Base-by-base conservation (phyloP, 2,329 filamentous ascomycete species). In the Blumeriella jaapii region DNA sequence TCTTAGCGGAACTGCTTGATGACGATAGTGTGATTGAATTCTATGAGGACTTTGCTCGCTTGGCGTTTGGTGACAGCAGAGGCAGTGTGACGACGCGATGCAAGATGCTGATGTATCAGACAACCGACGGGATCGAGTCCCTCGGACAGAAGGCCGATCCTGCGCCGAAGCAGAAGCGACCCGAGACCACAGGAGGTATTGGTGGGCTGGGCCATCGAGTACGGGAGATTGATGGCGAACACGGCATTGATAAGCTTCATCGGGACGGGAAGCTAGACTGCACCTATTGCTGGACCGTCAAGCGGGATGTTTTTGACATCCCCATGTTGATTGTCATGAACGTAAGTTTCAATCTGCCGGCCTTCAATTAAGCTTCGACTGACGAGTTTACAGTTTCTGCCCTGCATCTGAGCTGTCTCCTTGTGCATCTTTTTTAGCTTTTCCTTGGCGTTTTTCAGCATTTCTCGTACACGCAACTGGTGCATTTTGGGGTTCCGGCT, bases 251-350 rank as follows among this genome's bases (percentile, higher is more conserved):
- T 36, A 74, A 77, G 53, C 70, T 94, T 10, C 84, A 83, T 53
- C 81, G 76, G 55, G 86, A 93, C 53, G 89, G 87, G 35, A 87
- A 91, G 60, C 82, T 96, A 38, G 83, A 93, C 56, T 95, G 87
- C 63, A 86, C 82, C 52, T 94, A 93, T 61, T 93, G 84, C 63
- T 96, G 89, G 87, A 89, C 84, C 45, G 87, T 96, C 44, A 94
- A 94, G 63, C 71, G 89, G 45, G 91, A 98, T 59, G 84, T 91
- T 25, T 96, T 96, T 63, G 89, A 96, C 62, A 94, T 96, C 59
- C 91, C 91, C 14, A 94, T 95, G 85, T 69, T 96, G 63, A 93
- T 96, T 59, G 83, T 95, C 54, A 89, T 96, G 67, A 95, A 95
- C 64, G 91, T 95, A 59, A 79, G 87, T 78, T 6, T 35, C 34